phyloP scores from a whole-genome alignment of 805 yeast species.

The Nakazawaea molendinolei region DNA sequence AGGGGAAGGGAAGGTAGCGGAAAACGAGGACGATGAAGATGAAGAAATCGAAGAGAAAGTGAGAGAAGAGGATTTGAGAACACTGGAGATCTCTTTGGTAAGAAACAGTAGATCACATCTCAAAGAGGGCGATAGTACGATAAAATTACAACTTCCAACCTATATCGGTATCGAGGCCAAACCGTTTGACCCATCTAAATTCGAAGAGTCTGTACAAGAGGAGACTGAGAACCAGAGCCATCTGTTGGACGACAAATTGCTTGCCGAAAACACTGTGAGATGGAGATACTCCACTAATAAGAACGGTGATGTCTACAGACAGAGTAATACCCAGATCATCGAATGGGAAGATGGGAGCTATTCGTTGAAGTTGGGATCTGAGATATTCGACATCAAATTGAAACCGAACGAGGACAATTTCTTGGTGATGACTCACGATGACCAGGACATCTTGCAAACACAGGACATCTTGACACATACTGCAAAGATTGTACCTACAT shows the following conservation, averaged over 20 bases:
- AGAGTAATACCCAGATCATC: conserved; percentile 82
- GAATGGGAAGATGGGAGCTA: conserved; percentile 93
- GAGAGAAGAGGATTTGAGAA: conserved; percentile 22
- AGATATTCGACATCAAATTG: conserved; percentile 71
- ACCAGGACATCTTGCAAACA: conserved; percentile 63
- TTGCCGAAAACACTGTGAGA: conserved; percentile 80
- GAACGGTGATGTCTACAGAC: conserved; percentile 68
- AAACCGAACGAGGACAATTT: conserved; percentile 65
- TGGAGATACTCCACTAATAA: conserved; percentile 86
- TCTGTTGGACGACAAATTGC: conserved; percentile 54
- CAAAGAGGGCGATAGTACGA: conserved; percentile 26
- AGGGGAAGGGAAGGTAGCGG: conserved; percentile 19
- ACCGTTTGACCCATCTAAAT: conserved; percentile 73
- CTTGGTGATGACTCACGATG: conserved; percentile 64
- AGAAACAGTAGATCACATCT: conserved; percentile 43
- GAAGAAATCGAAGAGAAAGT: conserved; percentile 21
- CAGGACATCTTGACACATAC: conserved; percentile 58
- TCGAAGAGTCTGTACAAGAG: conserved; percentile 30
- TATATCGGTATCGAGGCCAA: conserved; percentile 76
- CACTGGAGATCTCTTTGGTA: conserved; percentile 37
- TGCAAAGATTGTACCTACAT: conserved; percentile 79
- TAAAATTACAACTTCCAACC: conserved; percentile 65
- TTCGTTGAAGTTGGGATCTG: conserved; percentile 82
- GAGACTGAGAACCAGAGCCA: conserved; percentile 35
- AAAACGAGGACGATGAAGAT: conserved; percentile 27